A percentile compares a stretch with the other conserved stretches of the same genome.
phyloP scores from a whole-genome alignment of 2,329 filamentous ascomycete species.

The Aspergillus sp. region DNA sequence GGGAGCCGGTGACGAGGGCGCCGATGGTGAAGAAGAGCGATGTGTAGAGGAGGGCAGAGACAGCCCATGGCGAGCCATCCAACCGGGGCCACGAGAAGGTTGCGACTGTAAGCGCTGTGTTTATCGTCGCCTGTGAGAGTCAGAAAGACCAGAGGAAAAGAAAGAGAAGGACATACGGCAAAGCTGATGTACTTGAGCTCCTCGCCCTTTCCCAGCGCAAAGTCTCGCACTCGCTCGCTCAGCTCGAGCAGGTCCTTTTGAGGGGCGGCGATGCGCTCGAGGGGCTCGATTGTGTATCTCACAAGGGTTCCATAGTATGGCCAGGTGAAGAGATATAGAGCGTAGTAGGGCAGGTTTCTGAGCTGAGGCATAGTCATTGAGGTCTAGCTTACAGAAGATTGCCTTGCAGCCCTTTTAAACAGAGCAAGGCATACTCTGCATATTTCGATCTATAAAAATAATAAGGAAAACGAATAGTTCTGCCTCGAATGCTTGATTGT shows the following conservation, averaged over 20 bases:
- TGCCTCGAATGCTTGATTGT: too few species aligned
- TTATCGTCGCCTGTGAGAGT: not conserved
- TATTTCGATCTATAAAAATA: too few species aligned
- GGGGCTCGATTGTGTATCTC: not conserved
- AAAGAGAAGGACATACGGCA: not conserved
- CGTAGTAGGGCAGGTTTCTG: not conserved
- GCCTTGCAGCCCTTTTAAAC: too few species aligned
- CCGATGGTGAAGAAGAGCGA: not conserved
- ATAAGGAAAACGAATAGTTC: too few species aligned
- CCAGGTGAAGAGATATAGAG: not conserved
- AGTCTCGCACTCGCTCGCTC: not conserved
- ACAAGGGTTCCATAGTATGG: not conserved
- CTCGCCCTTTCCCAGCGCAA: not conserved
- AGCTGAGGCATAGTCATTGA: too few species aligned
- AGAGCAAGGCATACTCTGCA: too few species aligned
- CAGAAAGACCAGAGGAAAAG: too few species aligned
- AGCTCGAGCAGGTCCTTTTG: not conserved
- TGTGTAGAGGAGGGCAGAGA: not conserved
- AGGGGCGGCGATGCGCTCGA: not conserved
- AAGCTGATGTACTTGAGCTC: not conserved
- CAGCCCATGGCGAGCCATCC: not conserved
- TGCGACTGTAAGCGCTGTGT: not conserved
- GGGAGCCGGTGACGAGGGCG: not conserved
- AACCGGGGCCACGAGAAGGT: not conserved
- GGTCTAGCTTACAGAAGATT: too few species aligned